Evolutionary conservation across 116 monocot species (phyloP), one percentile per base, ranked within the genome.

Genomic region (Cymodocea nodosa): DNA sequence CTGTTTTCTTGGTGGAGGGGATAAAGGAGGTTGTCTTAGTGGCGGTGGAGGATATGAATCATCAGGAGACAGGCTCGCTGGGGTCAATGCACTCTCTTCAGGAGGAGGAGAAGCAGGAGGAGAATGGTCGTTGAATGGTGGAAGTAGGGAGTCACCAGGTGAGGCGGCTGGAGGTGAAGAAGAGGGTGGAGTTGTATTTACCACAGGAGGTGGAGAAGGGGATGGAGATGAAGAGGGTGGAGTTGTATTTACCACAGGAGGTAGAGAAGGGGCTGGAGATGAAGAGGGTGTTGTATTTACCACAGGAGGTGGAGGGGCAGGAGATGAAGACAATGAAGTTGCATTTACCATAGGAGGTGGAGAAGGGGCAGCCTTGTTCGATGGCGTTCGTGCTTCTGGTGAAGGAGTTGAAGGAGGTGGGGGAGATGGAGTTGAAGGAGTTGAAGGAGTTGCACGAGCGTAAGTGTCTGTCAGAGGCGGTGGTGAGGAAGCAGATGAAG

Each of bases 401-500:
- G 37, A 13, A 20, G 12, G 15, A 20, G 54, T 23, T 55, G 49
- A 30, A 39, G 60, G 71, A 24, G 71, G 22, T 49, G 70, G 52
- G 24, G 71, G 15, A n/a, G n/a, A n/a, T n/a, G 15, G 62, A 54
- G 36, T 36, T 23, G 15, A 35, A 44, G 60, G 71, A 30, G 71
- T 15, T 24, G 60, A 36, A 17, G 62, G 30, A 17, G 61, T 8
- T 22, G 24, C 40, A 6, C 23, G 69, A 39, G 44, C 5, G 5
- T n/a, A 6, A 24, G 51, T 17, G 23, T 34, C 52, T 51, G n/a
- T 13, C 1, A 18, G 23, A 9, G 25, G 66, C 16, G 35, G 53
- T 54, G 53, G 35, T 36, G 66, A 30, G 30, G 66, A 18, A 12
- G 66, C 51, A 59, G 69, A 48, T 57, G 69, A 56, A 40, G 69